A percentile compares a stretch with the other conserved stretches of the same genome.
These are phyloP conservation scores for Pascua sp. DNA, from an alignment of 1,284 basidiomycete species.

Conservation along the genomic window DNA sequence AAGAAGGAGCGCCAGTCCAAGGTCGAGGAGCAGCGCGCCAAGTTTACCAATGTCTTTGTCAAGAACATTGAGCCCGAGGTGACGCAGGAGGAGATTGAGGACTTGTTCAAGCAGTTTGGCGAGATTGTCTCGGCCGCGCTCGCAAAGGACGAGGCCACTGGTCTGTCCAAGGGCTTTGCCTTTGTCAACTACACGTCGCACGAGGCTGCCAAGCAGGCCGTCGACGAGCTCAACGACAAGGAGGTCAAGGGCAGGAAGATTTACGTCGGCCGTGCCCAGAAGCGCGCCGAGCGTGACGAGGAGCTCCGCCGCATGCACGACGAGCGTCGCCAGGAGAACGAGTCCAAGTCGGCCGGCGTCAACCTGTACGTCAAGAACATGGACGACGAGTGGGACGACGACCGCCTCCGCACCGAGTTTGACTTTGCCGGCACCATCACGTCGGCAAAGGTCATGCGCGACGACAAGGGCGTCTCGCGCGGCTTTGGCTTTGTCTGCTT, in stretches of 20 bases:
- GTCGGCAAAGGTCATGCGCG: slow-evolving; percentile 98
- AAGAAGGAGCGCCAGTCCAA: slow-evolving; percentile 98
- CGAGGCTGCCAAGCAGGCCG: slow-evolving; percentile 86
- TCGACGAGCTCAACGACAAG: slow-evolving; percentile 83
- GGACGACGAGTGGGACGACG: slow-evolving; percentile 85
- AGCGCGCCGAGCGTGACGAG: slow-evolving; percentile 97
- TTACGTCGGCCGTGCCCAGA: slow-evolving; percentile 95
- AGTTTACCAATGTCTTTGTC: slow-evolving; percentile 97
- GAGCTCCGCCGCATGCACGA: slow-evolving; percentile 93
- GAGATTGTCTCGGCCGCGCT: slow-evolving; percentile 84
- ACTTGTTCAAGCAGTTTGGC: slow-evolving; percentile 77
- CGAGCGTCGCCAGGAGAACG: slow-evolving; percentile 93
- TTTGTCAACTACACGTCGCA: slow-evolving; percentile 96
- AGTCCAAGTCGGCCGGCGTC: slow-evolving; percentile 97
- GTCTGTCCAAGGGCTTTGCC: slow-evolving; percentile 89
- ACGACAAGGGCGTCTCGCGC: slow-evolving; percentile 72
- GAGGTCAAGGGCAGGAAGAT: slow-evolving; percentile 85
- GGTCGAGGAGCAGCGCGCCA: slow-evolving; percentile 92
- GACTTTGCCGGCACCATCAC: slow-evolving; percentile 97
- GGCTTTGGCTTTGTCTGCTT: slow-evolving; percentile 99
- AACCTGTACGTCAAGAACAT: slow-evolving; percentile 99
- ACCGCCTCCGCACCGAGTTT: slow-evolving; percentile 90
- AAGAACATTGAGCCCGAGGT: slow-evolving; percentile 90
- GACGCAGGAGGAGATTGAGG: slow-evolving; percentile 80
- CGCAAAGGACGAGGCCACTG: slow-evolving; percentile 69